Evolutionary conservation across 202 grass and related monocot genomes (phyloP).

Genomic region (Setaria italica): DNA sequence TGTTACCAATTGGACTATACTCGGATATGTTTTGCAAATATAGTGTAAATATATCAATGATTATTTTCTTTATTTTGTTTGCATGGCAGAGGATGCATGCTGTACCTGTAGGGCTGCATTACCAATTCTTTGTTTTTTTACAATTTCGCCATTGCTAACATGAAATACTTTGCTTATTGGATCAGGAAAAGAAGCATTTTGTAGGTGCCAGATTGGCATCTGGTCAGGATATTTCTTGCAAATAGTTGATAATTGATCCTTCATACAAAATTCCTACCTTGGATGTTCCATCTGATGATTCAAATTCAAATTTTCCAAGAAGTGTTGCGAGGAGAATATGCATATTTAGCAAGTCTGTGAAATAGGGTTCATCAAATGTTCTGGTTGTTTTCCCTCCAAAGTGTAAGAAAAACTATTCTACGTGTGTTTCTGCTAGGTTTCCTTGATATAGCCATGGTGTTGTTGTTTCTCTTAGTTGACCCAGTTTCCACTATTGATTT

Average conservation of each 20-base stretch:
- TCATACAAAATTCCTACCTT: constrained; percentile 75
- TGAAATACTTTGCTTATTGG: constrained; percentile 23
- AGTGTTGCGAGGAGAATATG: constrained; percentile 86
- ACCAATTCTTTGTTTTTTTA: neutral
- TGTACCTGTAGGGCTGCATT: constrained; percentile 18
- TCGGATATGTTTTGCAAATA: neutral
- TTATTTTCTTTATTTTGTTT: constrained; percentile 36
- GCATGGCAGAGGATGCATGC: neutral
- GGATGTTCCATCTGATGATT: constrained; percentile 44
- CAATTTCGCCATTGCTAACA: constrained; percentile 19
- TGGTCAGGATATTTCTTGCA: constrained; percentile 88
- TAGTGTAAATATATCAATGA: neutral
- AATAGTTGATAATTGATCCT: constrained; percentile 73
- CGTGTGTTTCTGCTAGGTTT: constrained; percentile 3
- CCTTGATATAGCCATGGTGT: constrained; percentile 11
- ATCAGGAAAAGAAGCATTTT: constrained; percentile 72
- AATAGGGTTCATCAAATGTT: constrained; percentile 71
- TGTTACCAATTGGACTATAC: neutral
- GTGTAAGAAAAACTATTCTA: constrained; percentile 64
- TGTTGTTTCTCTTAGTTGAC: constrained; percentile 39
- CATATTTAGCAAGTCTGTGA: constrained; percentile 67
- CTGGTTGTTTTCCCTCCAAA: constrained; percentile 93
- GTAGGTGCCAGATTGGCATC: constrained; percentile 83
- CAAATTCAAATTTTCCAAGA: constrained; percentile 43
- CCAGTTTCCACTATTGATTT: constrained; percentile 42